phyloP scores from a whole-genome alignment of 148 eudicot genomes.

The Beta vulgaris region DNA sequence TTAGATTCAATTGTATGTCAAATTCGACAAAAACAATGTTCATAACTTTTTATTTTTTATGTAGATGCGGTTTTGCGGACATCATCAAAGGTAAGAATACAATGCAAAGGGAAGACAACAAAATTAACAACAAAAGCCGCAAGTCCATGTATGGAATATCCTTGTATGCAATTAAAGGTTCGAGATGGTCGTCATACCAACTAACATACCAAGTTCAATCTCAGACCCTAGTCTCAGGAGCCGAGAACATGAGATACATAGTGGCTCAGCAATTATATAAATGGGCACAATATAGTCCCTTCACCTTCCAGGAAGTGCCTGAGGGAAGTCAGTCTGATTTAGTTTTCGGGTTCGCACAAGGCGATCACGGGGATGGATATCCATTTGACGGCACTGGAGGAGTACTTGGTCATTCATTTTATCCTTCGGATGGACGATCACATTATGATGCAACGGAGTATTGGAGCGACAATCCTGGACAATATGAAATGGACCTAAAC shows the following conservation, averaged over 20 bases:
- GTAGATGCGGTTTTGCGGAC: conserved; percentile 33
- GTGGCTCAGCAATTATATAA: background rate
- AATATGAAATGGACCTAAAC: conserved; percentile 13
- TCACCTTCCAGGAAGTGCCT: background rate
- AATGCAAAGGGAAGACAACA: conserved; percentile 9
- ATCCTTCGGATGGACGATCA: conserved; percentile 19
- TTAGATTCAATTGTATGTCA: too few relatives aligned
- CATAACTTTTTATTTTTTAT: too few relatives aligned
- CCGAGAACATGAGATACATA: conserved; percentile 13
- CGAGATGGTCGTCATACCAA: conserved; percentile 12
- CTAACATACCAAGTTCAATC: conserved; percentile 24
- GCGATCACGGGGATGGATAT: conserved; percentile 25
- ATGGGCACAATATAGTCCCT: conserved; percentile 20
- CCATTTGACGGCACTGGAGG: conserved; percentile 32
- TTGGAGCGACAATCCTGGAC: conserved; percentile 17
- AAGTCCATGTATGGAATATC: background rate
- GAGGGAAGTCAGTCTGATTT: conserved; percentile 5
- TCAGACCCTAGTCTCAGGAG: conserved; percentile 7
- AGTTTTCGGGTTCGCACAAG: conserved; percentile 14
- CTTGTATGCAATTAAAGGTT: background rate
- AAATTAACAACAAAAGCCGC: background rate
- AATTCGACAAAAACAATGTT: too few relatives aligned
- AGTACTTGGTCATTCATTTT: conserved; percentile 16
- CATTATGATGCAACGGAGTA: conserved; percentile 26
- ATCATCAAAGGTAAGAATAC: conserved; percentile 29